Base-by-base conservation (phyloP, 192 early-diverging fungal species). In the Backusella luteola region DNA sequence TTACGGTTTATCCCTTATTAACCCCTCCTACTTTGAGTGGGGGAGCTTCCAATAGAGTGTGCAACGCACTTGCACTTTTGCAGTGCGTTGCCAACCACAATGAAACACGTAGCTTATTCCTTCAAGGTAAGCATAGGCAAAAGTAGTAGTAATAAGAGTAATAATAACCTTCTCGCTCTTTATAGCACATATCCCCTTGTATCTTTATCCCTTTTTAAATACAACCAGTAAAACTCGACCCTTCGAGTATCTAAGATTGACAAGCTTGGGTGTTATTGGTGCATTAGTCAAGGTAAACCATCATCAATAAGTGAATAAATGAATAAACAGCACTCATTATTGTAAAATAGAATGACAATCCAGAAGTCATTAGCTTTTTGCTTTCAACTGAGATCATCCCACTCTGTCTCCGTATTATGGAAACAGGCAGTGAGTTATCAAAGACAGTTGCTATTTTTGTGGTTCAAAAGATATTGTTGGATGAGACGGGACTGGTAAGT, bases 401-500 rank as follows among this genome's bases (percentile, higher is more conserved):
- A 1, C 90, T 99, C 21, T 98, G 96, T 80, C 85, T 99, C n/a
- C 92, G 97, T 75, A 99, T 99, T 77, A 97, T 99, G 96, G 97
- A 99, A 79, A 96, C 94, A 73, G 97, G 97, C 41, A 93, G 90
- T 77, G 97, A 99, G 79, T 90, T 98, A 44, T 97, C 95, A 73
- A 99, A 99, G 79, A 97, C 96, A 35, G 97, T 99, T 41, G 97
- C 97, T n/a, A 99, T 97, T 32, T 98, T 99, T 84, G 97, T 99
- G 75, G 96, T 99, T 44, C 97, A 99, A 83, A 95, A 97, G 75
- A 98, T 99, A 34, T 88, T 99, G 32, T 83, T 95, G 52, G 96
- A 98, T 81, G 96, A 98, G 34, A 92, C 93, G 76, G 97, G 97
- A 1, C 87, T 99, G 63, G 87, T 81, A 77, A 71, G 80, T 66